Evolutionary conservation across 108 stramenopile genomes (phyloP), one percentile per base, ranked within the genome.

Genomic region (Skeletonema costatum): DNA sequence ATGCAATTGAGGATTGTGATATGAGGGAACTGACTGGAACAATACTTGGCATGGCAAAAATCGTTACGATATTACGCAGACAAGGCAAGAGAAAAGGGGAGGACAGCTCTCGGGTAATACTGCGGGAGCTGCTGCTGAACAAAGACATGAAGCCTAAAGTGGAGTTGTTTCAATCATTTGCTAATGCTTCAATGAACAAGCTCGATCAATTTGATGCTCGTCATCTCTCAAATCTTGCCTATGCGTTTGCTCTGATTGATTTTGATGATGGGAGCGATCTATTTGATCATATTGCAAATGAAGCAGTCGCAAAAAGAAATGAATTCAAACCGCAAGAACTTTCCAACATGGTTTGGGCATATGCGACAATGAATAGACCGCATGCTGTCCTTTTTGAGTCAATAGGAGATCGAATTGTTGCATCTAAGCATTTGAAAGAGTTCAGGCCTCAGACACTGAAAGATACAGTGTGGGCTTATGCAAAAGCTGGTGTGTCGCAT

Each of bases 241-340:
- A 56, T 25, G 44, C 44, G 11, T 12, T 11, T 46, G 44, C 44
- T 46, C 11, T 46, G 44, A 46, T 46, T 4, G 11, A 46, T 6
- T 46, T 46, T 46, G 44, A 46, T 16, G 3, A 46, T 16, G 44
- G 44, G 14, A 46, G 44, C 11, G 44, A 12, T 12, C 8, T 56
- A 2, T 56, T 56, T 56, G 21, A 56, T 29, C 53, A 29, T 10
- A 60, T 72, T 48, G 77, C 70, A 1, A 60, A 48, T 2, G 25
- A 66, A 35, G 21, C 68, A 31, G 48, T 59, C 2, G 51, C 14
- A 7, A 8, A 32, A 25, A 46, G 32, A 35, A 16, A 0, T 13
- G 48, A 42, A 7, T 77, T 71, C 70, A 61, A 21, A n/a, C 32
- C 71, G 1, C 71, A 66, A 39, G 56, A 71, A 29, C 6, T 72